phyloP scores from a whole-genome alignment of 495 filamentous ascomycete species.

The Thermochaetoides thermophila region DNA sequence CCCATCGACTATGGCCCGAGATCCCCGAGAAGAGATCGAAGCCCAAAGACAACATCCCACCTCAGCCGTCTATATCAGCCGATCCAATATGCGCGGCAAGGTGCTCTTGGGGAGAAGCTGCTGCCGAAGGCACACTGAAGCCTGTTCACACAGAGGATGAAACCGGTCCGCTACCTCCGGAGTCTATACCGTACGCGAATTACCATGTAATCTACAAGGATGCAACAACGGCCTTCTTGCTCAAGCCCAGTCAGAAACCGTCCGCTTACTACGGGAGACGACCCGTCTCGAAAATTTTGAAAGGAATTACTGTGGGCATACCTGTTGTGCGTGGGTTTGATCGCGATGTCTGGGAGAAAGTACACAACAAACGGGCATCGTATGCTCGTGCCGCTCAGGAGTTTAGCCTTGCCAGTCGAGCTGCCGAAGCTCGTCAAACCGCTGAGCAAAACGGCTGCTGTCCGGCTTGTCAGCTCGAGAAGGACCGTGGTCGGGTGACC shows the following conservation, averaged over 20 bases:
- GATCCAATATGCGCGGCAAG: conserved; percentile 39
- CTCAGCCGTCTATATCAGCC: conserved; percentile 35
- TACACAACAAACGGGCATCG: conserved; percentile 40
- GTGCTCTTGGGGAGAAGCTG: conserved; percentile 41
- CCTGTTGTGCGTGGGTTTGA: conserved; percentile 81
- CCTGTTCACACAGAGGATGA: conserved; percentile 26
- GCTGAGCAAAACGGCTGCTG: neutral
- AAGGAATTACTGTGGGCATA: conserved; percentile 66
- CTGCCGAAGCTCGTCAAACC: neutral
- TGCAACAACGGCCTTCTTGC: conserved; percentile 54
- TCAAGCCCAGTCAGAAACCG: conserved; percentile 65
- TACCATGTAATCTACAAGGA: conserved; percentile 77
- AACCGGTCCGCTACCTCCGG: conserved; percentile 12
- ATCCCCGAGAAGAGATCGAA: conserved; percentile 27
- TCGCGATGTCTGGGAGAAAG: conserved; percentile 54
- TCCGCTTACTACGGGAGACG: conserved; percentile 63
- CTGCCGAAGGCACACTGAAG: conserved; percentile 34
- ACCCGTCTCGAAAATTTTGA: conserved; percentile 73
- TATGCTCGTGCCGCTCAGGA: conserved; percentile 25
- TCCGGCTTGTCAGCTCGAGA: conserved; percentile 33
- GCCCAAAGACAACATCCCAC: conserved; percentile 14
- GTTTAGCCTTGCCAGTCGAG: conserved; percentile 32
- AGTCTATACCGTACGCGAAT: conserved; percentile 40
- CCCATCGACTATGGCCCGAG: conserved; percentile 66
- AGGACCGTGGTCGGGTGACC: conserved; percentile 55